Conservation (phyloP, 2,329 filamentous ascomycete species). For the Pseudonectria foliicola region DNA sequence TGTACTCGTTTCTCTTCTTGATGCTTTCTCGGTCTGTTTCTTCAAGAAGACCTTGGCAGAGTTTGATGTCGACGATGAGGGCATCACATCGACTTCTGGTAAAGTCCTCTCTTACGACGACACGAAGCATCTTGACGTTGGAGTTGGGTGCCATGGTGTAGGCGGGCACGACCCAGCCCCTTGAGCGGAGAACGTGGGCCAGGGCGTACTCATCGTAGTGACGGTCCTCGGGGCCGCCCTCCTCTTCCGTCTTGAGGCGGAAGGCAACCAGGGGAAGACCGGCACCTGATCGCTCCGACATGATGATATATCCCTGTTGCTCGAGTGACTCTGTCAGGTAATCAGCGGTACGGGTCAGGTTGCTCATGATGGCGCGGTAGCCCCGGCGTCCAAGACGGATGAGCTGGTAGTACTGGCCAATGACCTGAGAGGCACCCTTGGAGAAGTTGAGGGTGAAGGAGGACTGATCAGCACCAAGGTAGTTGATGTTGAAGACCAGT, state of each 20-base stretch:
- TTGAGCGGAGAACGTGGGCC: slow-evolving; percentile 77
- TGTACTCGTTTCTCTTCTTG: slow-evolving; percentile 60
- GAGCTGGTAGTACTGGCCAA: slow-evolving; percentile 95
- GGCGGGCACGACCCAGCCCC: slow-evolving; percentile 89
- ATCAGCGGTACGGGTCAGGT: slow-evolving; percentile 83
- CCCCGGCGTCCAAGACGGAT: slow-evolving; percentile 90
- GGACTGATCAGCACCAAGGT: slow-evolving; percentile 88
- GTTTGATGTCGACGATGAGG: slow-evolving; percentile 70
- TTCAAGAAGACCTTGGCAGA: slow-evolving; percentile 64
- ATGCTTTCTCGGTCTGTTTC: slow-evolving; percentile 67
- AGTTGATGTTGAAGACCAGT: slow-evolving; percentile 98
- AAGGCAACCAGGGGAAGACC: slow-evolving; percentile 89
- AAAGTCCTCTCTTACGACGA: slow-evolving; percentile 92
- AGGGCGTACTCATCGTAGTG: slow-evolving; percentile 69
- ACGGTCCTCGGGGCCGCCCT: slow-evolving; percentile 42
- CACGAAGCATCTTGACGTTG: slow-evolving; percentile 79
- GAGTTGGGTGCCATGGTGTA: slow-evolving; percentile 96
- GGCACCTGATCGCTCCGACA: slow-evolving; percentile 70
- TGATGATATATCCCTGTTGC: slow-evolving; percentile 74
- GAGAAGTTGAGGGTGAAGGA: slow-evolving; percentile 98
- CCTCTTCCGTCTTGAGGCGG: slow-evolving; percentile 56
- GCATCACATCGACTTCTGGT: slow-evolving; percentile 73
- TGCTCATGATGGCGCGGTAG: slow-evolving; percentile 89
- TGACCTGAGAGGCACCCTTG: slow-evolving; percentile 88
- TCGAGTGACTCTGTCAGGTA: slow-evolving; percentile 72